phyloP scores from a whole-genome alignment of 2,329 filamentous ascomycete genomes.

The Lecanicillium sp. region DNA sequence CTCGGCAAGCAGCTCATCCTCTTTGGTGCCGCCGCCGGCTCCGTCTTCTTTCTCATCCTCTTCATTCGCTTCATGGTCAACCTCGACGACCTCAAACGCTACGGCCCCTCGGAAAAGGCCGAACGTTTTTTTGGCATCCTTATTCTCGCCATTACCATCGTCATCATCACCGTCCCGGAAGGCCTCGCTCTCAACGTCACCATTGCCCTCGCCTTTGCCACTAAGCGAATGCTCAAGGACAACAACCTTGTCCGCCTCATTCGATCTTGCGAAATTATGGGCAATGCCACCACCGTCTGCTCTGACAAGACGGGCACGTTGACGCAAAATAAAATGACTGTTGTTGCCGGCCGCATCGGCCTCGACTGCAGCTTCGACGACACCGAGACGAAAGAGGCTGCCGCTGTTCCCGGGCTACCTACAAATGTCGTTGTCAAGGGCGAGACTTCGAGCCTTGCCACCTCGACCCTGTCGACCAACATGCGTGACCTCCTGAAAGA shows the following conservation, averaged over 20 bases:
- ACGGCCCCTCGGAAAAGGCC: constrained; percentile 42
- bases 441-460: constrained; percentile 25
- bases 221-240: constrained; percentile 56
- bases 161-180: constrained; percentile 56
- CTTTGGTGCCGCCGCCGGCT: constrained; percentile 34
- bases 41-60: constrained; percentile 36
- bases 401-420: constrained; percentile 19
- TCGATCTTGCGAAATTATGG: constrained; percentile 58
- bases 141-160: constrained; percentile 52
- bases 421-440: constrained; percentile 20
- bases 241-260: constrained; percentile 56
- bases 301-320: constrained; percentile 63
- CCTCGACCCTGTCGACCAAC: constrained; percentile 27
- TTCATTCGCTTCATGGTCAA: constrained; percentile 34
- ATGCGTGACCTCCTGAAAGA: constrained; percentile 33
- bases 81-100: constrained; percentile 28
- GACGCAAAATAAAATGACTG: constrained; percentile 58
- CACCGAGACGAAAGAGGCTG: constrained; percentile 20
- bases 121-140: constrained; percentile 53
- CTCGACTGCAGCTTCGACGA: constrained; percentile 32
- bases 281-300: constrained; percentile 57
- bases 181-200: constrained; percentile 56
- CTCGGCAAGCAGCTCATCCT: constrained; percentile 67
- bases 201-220: constrained; percentile 56
- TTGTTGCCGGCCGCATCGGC: constrained; percentile 52